A percentile compares a stretch with the other conserved stretches of the same genome.
Conservation (phyloP, 1,139 yeast genomes). For the Hemisphaericaspora subhashii region DNA sequence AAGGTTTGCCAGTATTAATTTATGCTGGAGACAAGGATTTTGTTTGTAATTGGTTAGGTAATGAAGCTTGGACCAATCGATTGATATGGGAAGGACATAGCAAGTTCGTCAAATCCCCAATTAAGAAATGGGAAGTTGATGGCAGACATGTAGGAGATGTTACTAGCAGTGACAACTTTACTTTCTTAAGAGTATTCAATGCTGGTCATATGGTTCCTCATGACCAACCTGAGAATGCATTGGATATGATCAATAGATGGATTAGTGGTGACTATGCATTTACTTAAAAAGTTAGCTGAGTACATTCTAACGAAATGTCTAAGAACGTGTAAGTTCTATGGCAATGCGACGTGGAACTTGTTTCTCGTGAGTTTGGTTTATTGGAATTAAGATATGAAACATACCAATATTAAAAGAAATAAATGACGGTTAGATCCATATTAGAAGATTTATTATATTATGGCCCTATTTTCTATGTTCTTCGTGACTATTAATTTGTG, state of each 20-base stretch:
- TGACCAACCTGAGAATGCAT: slow-evolving; percentile 47
- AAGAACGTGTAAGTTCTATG: too few relatives aligned
- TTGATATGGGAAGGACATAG: slow-evolving; percentile 65
- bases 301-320: too few relatives aligned
- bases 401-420: too few relatives aligned
- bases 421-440: too few relatives aligned
- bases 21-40: slow-evolving; percentile 88
- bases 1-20: slow-evolving; percentile 66
- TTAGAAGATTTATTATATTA: too few relatives aligned
- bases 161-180: slow-evolving; percentile 45
- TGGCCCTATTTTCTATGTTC: too few relatives aligned
- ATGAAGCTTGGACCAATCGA: slow-evolving; percentile 75
- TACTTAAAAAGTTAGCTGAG: neutral
- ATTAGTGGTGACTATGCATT: slow-evolving; percentile 34
- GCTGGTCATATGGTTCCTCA: slow-evolving; percentile 55
- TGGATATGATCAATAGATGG: slow-evolving; percentile 52
- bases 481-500: too few relatives aligned
- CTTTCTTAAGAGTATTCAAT: slow-evolving; percentile 47
- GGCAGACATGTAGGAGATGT: slow-evolving; percentile 46
- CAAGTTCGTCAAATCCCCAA: slow-evolving; percentile 46
- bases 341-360: too few relatives aligned
- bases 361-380: too few relatives aligned
- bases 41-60: slow-evolving; percentile 86
- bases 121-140: slow-evolving; percentile 40
- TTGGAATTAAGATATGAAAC: too few relatives aligned